A percentile compares a stretch with the other conserved stretches of the same genome.
These are phyloP conservation scores for Stemphylium beticola DNA, from an alignment of 2,329 filamentous ascomycete genomes.

Conservation along the genomic window DNA sequence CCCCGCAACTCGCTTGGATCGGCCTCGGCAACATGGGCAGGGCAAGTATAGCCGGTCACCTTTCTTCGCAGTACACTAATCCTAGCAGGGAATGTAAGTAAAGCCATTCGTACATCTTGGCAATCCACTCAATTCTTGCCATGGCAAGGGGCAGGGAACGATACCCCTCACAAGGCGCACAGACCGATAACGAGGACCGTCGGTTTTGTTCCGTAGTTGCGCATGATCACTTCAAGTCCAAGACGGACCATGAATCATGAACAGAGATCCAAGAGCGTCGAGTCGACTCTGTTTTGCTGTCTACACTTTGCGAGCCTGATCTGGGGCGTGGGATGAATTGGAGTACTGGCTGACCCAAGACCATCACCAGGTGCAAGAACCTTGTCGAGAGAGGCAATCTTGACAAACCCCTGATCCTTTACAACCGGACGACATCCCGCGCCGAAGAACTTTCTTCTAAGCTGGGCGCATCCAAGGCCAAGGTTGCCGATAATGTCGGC, in stretches of 20 bases:
- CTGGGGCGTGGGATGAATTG: not conserved
- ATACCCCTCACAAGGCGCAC: not conserved
- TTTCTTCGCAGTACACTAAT: slow-evolving; percentile 8
- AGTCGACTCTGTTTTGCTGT: too few species aligned
- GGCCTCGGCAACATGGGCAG: slow-evolving; percentile 89
- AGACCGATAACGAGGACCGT: not conserved
- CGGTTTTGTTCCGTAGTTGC: too few species aligned
- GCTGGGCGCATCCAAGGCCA: slow-evolving; percentile 67
- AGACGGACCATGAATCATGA: too few species aligned
- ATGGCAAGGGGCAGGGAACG: not conserved
- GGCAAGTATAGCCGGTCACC: slow-evolving; percentile 56
- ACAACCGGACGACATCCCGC: slow-evolving; percentile 76
- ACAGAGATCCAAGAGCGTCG: too few species aligned
- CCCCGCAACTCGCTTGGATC: slow-evolving; percentile 72
- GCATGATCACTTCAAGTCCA: too few species aligned
- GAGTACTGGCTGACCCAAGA: not conserved
- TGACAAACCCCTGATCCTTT: slow-evolving; percentile 74
- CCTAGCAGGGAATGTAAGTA: slow-evolving; percentile 69
- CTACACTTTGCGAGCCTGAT: too few species aligned
- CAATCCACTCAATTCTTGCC: not conserved
- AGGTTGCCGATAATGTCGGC: slow-evolving; percentile 67
- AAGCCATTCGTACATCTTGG: not conserved
- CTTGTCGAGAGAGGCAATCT: slow-evolving; percentile 78
- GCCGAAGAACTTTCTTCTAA: slow-evolving; percentile 67
- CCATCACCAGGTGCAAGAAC: slow-evolving; percentile 58